Conservation (phyloP, 1,284 basidiomycete genomes). For the Cutaneotrichosporon cavernicola region DNA sequence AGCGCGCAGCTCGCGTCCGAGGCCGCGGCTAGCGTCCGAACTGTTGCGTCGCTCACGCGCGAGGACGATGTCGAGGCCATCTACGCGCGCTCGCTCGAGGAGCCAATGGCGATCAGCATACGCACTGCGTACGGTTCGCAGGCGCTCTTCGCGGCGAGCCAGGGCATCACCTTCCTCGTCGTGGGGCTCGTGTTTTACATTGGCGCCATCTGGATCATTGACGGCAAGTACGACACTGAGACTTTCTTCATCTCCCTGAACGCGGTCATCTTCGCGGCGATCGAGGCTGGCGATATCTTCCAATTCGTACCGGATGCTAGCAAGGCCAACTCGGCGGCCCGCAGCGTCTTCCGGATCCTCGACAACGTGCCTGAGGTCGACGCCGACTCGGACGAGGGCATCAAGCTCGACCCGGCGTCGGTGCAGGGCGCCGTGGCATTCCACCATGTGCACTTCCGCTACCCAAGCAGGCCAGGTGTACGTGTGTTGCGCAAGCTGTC, state of each 20-base stretch:
- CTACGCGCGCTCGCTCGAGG: constrained; percentile 72
- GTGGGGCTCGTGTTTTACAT: constrained; percentile 68
- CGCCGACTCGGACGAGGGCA: constrained; percentile 71
- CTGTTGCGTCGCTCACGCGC: constrained; percentile 82
- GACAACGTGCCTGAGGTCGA: constrained; percentile 76
- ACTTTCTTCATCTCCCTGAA: constrained; percentile 83
- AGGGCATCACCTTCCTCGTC: constrained; percentile 75
- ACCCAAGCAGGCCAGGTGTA: constrained; percentile 86
- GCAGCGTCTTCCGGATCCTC: constrained; percentile 71
- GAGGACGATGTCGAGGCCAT: constrained; percentile 72
- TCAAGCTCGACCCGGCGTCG: constrained; percentile 56
- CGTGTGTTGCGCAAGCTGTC: constrained; percentile 78
- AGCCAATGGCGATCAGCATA: constrained; percentile 65
- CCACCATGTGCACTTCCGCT: constrained; percentile 85
- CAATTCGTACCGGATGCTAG: constrained; percentile 89
- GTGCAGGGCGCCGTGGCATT: constrained; percentile 71
- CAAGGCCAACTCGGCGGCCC: constrained; percentile 75
- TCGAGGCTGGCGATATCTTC: constrained; percentile 64
- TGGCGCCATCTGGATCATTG: constrained; percentile 57
- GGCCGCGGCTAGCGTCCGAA: constrained; percentile 84
- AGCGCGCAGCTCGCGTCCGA: constrained; percentile 85
- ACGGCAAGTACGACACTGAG: constrained; percentile 60
- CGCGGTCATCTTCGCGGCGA: constrained; percentile 51
- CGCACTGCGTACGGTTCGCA: constrained; percentile 69
- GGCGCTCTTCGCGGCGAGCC: constrained; percentile 72